Percentiles rank a stretch among this genome's conserved stretches.
phyloP scores from a whole-genome alignment of 2,329 filamentous ascomycete species.

The Fusarium palustre region DNA sequence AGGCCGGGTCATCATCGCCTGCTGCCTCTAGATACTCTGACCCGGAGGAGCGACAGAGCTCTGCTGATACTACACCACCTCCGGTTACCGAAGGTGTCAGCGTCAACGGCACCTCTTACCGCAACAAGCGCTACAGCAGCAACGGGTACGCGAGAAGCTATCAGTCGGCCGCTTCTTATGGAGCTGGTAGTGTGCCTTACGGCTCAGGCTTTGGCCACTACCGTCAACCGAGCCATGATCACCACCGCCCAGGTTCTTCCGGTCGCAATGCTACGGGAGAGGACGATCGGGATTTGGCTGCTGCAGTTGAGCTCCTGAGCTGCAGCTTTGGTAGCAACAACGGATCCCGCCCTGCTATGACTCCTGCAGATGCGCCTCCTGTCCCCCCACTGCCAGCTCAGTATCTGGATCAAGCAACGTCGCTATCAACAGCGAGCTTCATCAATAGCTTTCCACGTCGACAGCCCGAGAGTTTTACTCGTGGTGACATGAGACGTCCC shows the following conservation, averaged over 20 bases:
- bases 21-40: conserved; percentile 85
- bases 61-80: conserved; percentile 91
- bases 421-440: conserved; percentile 70
- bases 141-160: conserved; percentile 79
- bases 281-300: conserved; percentile 88
- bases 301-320: conserved; percentile 88
- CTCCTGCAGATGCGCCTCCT: conserved; percentile 81
- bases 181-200: conserved; percentile 61
- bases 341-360: conserved; percentile 71
- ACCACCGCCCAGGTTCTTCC: conserved; percentile 80
- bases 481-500: conserved; percentile 63
- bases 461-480: conserved; percentile 74
- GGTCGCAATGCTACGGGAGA: conserved; percentile 80
- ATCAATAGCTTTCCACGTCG: conserved; percentile 71
- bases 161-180: conserved; percentile 72
- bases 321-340: conserved; percentile 87
- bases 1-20: conserved; percentile 84
- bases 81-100: conserved; percentile 76
- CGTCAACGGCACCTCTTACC: conserved; percentile 63
- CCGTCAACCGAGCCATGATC: conserved; percentile 80
- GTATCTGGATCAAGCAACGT: conserved; percentile 73
- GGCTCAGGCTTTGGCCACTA: conserved; percentile 67
- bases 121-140: conserved; percentile 70
- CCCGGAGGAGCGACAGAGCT: conserved; percentile 81
- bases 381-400: conserved; percentile 88